phyloP scores from a whole-genome alignment of 2,329 filamentous ascomycete species.

The Scedosporium apiospermum region DNA sequence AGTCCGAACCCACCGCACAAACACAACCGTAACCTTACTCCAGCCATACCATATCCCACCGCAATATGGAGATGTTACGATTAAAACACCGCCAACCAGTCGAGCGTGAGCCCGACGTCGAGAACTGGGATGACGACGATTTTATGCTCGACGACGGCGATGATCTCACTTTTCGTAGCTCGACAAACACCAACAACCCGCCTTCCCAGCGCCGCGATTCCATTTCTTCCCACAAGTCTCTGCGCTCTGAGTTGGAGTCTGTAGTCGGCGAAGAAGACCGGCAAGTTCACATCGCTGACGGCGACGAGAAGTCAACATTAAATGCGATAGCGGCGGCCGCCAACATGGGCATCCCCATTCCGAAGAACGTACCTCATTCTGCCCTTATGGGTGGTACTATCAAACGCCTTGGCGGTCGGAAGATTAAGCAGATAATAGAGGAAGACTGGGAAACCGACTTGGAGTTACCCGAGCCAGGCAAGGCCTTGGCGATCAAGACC shows the following conservation, averaged over 20 bases:
- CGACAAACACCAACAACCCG: constrained; percentile 31
- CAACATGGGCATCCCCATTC: constrained; percentile 84
- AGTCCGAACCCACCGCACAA: background rate
- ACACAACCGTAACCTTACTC: background rate
- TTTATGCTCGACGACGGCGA: constrained; percentile 58
- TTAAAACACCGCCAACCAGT: constrained; percentile 44
- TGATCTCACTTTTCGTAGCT: constrained; percentile 50
- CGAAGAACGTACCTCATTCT: constrained; percentile 75
- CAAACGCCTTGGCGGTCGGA: constrained; percentile 72
- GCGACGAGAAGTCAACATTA: constrained; percentile 74
- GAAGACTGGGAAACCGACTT: constrained; percentile 78
- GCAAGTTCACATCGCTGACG: constrained; percentile 74
- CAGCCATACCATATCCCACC: background rate
- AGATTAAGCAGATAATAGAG: constrained; percentile 61
- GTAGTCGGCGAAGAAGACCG: constrained; percentile 65
- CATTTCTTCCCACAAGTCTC: constrained; percentile 71
- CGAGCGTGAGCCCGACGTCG: constrained; percentile 45
- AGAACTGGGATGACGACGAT: constrained; percentile 74
- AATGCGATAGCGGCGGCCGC: constrained; percentile 84
- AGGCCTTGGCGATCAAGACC: constrained; percentile 55
- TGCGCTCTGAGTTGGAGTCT: constrained; percentile 74
- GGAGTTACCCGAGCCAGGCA: constrained; percentile 52
- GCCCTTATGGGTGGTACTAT: constrained; percentile 89
- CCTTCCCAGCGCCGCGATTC: constrained; percentile 56
- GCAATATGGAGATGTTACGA: constrained; percentile 44